phyloP scores from a whole-genome alignment of 768 basidiomycete species.

The Agrocybe chaxingu region DNA sequence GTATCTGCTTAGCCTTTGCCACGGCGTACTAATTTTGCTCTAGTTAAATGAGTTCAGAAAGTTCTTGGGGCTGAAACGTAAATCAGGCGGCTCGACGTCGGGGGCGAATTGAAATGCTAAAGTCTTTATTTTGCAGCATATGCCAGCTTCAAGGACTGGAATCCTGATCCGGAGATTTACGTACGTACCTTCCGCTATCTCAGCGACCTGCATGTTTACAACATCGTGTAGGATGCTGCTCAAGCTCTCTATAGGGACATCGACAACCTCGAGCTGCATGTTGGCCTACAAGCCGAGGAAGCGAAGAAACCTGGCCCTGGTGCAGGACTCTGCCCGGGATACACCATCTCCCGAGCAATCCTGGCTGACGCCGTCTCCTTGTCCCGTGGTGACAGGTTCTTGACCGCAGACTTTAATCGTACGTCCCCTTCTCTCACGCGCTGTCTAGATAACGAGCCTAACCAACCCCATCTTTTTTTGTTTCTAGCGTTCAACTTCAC shows the following conservation, averaged over 20 bases:
- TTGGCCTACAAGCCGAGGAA: constrained; percentile 72
- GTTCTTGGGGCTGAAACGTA: constrained; percentile 70
- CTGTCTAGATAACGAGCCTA: not conserved
- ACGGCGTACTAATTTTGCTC: constrained; percentile 4
- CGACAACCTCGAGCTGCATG: constrained; percentile 78
- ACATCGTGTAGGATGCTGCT: constrained; percentile 49
- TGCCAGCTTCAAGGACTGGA: constrained; percentile 68
- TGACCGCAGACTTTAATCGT: constrained; percentile 79
- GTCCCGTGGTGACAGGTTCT: constrained; percentile 75
- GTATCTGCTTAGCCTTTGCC: not conserved
- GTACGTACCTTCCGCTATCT: constrained; percentile 28
- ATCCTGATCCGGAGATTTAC: constrained; percentile 52
- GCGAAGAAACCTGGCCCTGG: constrained; percentile 62
- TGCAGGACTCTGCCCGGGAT: constrained; percentile 78
- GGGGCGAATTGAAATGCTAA: too few relatives aligned
- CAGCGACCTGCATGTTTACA: not conserved
- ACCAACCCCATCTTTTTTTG: not conserved
- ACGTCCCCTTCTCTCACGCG: constrained; percentile 20
- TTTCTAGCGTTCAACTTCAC: constrained; percentile 67
- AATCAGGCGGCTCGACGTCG: constrained; percentile 12
- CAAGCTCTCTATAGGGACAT: constrained; percentile 65
- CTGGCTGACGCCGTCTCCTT: constrained; percentile 75
- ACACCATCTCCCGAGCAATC: constrained; percentile 84
- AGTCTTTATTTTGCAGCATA: constrained; percentile 44
- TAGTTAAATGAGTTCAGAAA: constrained; percentile 71